Evolutionary conservation across 805 yeast genomes (phyloP).

Genomic region (Candida peoriensis): DNA sequence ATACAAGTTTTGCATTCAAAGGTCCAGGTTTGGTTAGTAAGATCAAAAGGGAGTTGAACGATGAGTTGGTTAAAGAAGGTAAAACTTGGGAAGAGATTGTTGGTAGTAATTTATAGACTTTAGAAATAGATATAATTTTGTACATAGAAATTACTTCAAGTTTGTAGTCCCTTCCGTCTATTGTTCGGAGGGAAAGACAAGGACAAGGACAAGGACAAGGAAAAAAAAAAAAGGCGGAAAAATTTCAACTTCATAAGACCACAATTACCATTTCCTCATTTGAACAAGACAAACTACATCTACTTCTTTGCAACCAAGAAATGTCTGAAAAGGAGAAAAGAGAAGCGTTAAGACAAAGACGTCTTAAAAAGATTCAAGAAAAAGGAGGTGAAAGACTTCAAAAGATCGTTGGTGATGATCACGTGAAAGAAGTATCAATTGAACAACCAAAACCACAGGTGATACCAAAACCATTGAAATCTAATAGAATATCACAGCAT

Average conservation of each 20-base stretch:
- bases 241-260: too few relatives aligned
- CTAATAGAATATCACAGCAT: conserved; percentile 16
- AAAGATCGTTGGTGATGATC: conserved; percentile 22
- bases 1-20: conserved; percentile 86
- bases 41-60: conserved; percentile 53
- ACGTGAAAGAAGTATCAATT: neutral
- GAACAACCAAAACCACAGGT: conserved; percentile 1
- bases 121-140: too few relatives aligned
- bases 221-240: too few relatives aligned
- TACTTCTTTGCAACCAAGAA: too few relatives aligned
- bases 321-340: conserved; percentile 25
- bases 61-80: conserved; percentile 63
- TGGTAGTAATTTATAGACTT: too few relatives aligned
- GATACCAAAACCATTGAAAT: neutral
- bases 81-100: conserved; percentile 81
- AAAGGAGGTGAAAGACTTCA: conserved; percentile 15
- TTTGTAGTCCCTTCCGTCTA: too few relatives aligned
- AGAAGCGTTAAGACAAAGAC: conserved; percentile 21
- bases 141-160: too few relatives aligned
- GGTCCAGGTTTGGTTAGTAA: conserved; percentile 81
- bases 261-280: too few relatives aligned
- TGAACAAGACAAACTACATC: too few relatives aligned
- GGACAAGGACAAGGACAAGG: too few relatives aligned
- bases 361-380: conserved; percentile 23
- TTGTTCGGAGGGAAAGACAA: too few relatives aligned